Base-by-base conservation (phyloP, 164 flowering plant species). In the Nymphaea colorata region DNA sequence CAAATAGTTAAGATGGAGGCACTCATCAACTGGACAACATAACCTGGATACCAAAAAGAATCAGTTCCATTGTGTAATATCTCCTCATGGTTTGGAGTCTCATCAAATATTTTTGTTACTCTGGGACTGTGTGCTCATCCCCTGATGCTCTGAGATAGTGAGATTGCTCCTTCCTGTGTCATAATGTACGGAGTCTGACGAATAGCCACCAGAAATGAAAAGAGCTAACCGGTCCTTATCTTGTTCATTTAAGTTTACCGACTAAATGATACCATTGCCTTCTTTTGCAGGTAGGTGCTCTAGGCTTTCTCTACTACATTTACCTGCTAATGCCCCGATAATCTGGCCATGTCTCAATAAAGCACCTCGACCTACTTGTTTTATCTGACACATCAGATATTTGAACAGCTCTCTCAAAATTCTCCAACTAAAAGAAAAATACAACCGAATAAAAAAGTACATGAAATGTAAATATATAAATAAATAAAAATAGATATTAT, bases 401-500 rank as follows among this genome's bases (percentile, higher is more conserved):
- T 68, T 57, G 65, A 66, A 79, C 79, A 8, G 79, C 88, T 68
- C 80, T 76, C 72, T 81, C 85, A 68, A 84, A 84, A 72, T 84
- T 84, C 69, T 84, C 85, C 75, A 84, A 75, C 87, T 84, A 74
- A 61, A 61, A 12, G 2, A 61, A 12, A 41, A 17, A 61, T 10
- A 8, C 3, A 17, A 41, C 7, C 8, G 3, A 61, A 61, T 61
- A 17, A 41, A 4, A 61, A 61, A 41, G 64, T 5, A 51, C 8
- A 10, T 51, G 8, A 8, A 51, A 51, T 25, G 1, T 25, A 25
- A 25, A 25, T 25, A 25, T 0, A 25, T 25, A 25, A 25, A 25
- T 25, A n/a, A n/a, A n/a, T n/a, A n/a, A n/a, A n/a, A n/a, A n/a
- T n/a, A n/a, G n/a, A n/a, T n/a, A n/a, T n/a, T n/a, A n/a, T n/a